Base-by-base conservation (phyloP, 2,329 filamentous ascomycete species). In the Verticillium dahliae region DNA sequence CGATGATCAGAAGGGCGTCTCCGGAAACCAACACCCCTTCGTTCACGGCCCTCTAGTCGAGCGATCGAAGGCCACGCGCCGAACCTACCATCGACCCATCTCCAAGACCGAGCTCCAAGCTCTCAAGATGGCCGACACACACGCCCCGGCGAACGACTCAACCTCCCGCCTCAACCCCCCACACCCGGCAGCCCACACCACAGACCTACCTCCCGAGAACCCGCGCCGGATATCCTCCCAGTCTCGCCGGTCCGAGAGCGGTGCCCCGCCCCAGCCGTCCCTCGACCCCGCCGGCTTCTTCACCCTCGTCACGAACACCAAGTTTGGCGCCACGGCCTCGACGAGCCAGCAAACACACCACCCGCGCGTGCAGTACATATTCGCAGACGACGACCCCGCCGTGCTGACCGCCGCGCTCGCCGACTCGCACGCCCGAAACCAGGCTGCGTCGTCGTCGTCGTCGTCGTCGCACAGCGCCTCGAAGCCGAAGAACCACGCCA, bases 361-460 rank as follows among this genome's bases (percentile, higher is more conserved):
- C 72, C 95, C 94, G 1, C 87, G 85, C 60, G 87, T 97, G 1
- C 92, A 94, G 77, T 98, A 98, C 77, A 84, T 98, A 70, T 98
- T 99, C 78, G 85, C 86, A 68, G 93, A 98, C 74, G 95, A 98
- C 75, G 92, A 97, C 71, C 85, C 87, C 1, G 90, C 93, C 56
- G 79, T 90, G 55, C 80, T 96, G 41, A 90, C 90, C 1, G 82
- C 86, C 41, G 87, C 90, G 1, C 87, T 74, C 74, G 85, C 72
- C 60, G 62, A 67, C 11, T 65, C 67, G 56, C 69, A 72, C 64
- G 65, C 69, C 14, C 58, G 69, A n/a, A 58, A 68, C 70, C 61
- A 57, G 56, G 59, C 56, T 22, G 37, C 39, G 10, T 61, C 62
- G 68, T 70, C 69, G 27, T 31, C 27, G 27, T 31, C 27, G 27